A percentile compares a stretch with the other conserved stretches of the same genome.
phyloP scores from a whole-genome alignment of 139 green algal species.

The Chlorella sp. region DNA sequence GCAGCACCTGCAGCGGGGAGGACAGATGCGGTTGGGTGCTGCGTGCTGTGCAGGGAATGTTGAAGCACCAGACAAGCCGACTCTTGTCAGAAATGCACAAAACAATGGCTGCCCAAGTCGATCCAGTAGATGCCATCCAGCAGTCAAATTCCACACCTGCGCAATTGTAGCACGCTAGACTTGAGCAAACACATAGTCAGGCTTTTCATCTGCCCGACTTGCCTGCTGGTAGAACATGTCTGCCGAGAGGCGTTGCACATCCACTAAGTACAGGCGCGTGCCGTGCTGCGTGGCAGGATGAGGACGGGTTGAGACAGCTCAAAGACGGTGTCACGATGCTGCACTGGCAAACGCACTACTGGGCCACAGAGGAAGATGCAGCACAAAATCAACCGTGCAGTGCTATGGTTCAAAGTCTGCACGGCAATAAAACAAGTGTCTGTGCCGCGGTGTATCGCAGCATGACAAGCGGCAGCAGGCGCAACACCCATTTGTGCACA shows the following conservation, averaged over 20 bases:
- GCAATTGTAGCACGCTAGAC: no score
- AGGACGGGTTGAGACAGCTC: background rate
- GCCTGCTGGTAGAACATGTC: constrained; percentile 92
- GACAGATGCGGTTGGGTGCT: no score
- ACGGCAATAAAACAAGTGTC: no score
- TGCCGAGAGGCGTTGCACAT: constrained; percentile 65
- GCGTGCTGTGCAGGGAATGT: no score
- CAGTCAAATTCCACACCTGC: background rate
- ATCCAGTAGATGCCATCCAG: background rate
- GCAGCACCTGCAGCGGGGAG: constrained; percentile 50
- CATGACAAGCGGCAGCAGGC: no score
- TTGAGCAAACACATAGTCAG: background rate
- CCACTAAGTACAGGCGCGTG: constrained; percentile 89
- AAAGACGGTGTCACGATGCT: background rate
- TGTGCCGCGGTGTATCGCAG: no score
- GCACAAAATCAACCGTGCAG: no score
- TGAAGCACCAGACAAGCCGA: no score
- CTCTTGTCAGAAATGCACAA: background rate
- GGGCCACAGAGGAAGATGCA: no score
- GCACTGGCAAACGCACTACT: no score
- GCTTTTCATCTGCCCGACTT: background rate
- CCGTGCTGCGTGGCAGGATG: constrained; percentile 58
- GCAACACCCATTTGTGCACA: no score
- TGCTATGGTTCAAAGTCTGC: no score
- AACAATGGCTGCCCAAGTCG: background rate